Evolutionary conservation across 164 flowering plant genomes (phyloP).

Genomic region (Protea cynaroides): DNA sequence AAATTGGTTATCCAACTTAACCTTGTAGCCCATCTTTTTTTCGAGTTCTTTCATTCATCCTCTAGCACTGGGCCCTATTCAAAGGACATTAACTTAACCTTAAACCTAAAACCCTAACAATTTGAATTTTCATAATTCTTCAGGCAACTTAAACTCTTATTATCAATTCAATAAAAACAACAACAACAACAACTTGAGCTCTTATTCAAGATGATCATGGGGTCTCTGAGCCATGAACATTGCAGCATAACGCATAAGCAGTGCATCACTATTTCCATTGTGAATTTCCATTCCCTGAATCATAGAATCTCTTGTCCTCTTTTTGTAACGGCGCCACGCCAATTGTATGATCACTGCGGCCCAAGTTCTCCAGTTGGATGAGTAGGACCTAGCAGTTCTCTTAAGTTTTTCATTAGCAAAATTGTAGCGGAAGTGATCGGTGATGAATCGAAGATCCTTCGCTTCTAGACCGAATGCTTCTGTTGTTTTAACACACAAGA

Average conservation of each 20-base stretch:
- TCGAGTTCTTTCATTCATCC: too few species aligned
- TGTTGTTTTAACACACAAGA: constrained; percentile 52
- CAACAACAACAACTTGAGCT: too few species aligned
- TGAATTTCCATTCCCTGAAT: constrained; percentile 27
- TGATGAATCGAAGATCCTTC: constrained; percentile 59
- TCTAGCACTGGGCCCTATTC: too few species aligned
- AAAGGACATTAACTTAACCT: too few species aligned
- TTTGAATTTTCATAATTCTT: too few species aligned
- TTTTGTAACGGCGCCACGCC: constrained; percentile 68
- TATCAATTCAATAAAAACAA: too few species aligned
- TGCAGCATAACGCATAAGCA: constrained; percentile 71
- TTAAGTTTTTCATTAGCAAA: constrained; percentile 81
- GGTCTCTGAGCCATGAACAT: constrained; percentile 86
- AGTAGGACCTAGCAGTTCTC: constrained; percentile 74
- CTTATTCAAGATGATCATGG: constrained; percentile 86
- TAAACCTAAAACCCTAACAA: too few species aligned
- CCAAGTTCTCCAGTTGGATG: constrained; percentile 94
- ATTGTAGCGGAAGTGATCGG: constrained; percentile 88
- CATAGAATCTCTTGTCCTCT: constrained; percentile 43
- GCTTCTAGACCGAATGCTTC: constrained; percentile 86
- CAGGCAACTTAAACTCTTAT: constrained; percentile 15
- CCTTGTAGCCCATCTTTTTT: too few species aligned
- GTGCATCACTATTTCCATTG: constrained; percentile 42
- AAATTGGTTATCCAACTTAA: too few species aligned
- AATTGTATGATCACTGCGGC: constrained; percentile 85